Evolutionary conservation across 192 early-diverging fungal genomes (phyloP).

Genomic region (Umbelopsis sp.): DNA sequence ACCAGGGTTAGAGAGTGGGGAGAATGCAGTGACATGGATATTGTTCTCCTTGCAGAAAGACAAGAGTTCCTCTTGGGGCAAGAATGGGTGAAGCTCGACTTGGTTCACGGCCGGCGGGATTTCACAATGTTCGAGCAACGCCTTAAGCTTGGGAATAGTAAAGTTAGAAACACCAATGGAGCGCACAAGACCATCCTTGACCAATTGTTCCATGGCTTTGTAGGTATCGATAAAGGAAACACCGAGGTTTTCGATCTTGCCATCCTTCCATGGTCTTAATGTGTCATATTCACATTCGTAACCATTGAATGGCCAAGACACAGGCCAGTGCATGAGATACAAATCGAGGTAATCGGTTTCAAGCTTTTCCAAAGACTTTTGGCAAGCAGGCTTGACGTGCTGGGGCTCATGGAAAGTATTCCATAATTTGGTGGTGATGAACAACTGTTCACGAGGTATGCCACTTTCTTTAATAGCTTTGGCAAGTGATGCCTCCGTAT

Average conservation of each 20-base stretch:
- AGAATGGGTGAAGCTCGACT: slow-evolving; percentile 65
- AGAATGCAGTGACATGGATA: slow-evolving; percentile 67
- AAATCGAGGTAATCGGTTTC: slow-evolving; percentile 70
- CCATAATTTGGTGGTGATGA: slow-evolving; percentile 75
- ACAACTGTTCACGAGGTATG: slow-evolving; percentile 71
- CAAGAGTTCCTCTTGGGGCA: slow-evolving; percentile 57
- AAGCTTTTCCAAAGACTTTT: slow-evolving; percentile 54
- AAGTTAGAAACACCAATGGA: slow-evolving; percentile 85
- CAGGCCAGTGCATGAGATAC: slow-evolving; percentile 80
- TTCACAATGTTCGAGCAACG: slow-evolving; percentile 60
- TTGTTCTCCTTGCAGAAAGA: slow-evolving; percentile 55
- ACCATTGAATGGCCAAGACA: slow-evolving; percentile 46
- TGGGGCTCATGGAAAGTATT: slow-evolving; percentile 54
- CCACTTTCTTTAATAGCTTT: slow-evolving; percentile 60
- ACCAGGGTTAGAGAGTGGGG: slow-evolving; percentile 57
- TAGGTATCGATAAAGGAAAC: slow-evolving; percentile 62
- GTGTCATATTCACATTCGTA: slow-evolving; percentile 34
- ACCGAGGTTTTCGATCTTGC: slow-evolving; percentile 48
- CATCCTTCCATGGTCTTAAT: slow-evolving; percentile 15
- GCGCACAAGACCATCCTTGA: slow-evolving; percentile 59
- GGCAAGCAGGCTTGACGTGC: slow-evolving; percentile 51
- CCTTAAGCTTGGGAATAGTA: slow-evolving; percentile 56
- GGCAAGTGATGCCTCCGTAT: slow-evolving; percentile 44
- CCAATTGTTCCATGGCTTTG: slow-evolving; percentile 77
- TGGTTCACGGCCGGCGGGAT: slow-evolving; percentile 75